A percentile compares a stretch with the other conserved stretches of the same genome.
These are phyloP conservation scores for Dalechampia spathulata DNA, from an alignment of 441 rosid species.

Conservation along the genomic window DNA sequence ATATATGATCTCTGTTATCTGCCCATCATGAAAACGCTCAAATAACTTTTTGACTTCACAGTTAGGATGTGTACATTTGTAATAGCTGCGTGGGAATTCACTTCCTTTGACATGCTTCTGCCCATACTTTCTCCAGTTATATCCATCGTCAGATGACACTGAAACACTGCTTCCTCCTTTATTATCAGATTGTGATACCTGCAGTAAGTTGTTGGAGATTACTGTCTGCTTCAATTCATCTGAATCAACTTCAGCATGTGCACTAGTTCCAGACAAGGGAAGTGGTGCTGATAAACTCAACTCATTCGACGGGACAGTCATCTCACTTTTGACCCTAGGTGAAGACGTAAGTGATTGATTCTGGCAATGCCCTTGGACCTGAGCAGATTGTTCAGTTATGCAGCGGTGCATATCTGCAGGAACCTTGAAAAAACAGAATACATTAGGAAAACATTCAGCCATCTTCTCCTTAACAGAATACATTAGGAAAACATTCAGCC, in stretches of 20 bases:
- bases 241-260: slow-evolving; percentile 51
- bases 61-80: slow-evolving; percentile 95
- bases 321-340: slow-evolving; percentile 39
- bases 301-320: slow-evolving; percentile 59
- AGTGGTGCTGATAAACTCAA: slow-evolving; percentile 39
- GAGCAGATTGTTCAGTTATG: slow-evolving; percentile 36
- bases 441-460: slow-evolving; percentile 27
- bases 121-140: slow-evolving; percentile 96
- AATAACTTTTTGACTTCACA: slow-evolving; percentile 96
- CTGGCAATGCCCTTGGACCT: slow-evolving; percentile 42
- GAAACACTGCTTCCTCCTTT: slow-evolving; percentile 46
- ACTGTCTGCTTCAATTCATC: slow-evolving; percentile 49
- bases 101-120: slow-evolving; percentile 97
- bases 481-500: too few relatives aligned
- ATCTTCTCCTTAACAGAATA: too few relatives aligned
- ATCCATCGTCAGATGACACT: slow-evolving; percentile 74
- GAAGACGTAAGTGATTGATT: slow-evolving; percentile 35
- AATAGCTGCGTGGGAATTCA: slow-evolving; percentile 95
- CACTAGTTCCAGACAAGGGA: slow-evolving; percentile 36
- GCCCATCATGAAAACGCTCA: slow-evolving; percentile 86
- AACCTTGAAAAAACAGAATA: slow-evolving; percentile 54
- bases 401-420: slow-evolving; percentile 57
- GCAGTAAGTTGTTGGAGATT: slow-evolving; percentile 29
- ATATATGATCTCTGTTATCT: slow-evolving; percentile 82
- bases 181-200: slow-evolving; percentile 43